Base-by-base conservation (phyloP, 306 rosid genomes). In the Purshia tridentata region DNA sequence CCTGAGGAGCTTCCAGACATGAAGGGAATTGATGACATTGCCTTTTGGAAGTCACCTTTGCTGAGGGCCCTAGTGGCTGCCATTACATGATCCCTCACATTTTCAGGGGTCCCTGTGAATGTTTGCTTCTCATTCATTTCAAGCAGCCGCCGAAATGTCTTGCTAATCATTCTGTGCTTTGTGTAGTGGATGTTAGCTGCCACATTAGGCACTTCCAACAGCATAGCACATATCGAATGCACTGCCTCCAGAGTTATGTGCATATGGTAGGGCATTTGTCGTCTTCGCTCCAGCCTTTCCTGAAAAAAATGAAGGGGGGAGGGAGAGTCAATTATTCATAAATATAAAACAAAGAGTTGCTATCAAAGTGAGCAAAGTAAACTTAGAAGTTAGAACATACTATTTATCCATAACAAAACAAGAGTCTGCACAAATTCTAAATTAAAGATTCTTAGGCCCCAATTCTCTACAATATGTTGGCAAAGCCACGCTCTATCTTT, bases 221-320 rank as follows among this genome's bases (percentile, higher is more conserved):
- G 87, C 97, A 94, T 94, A 52, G 97, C 97, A 70, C 96, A 83
- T 77, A 82, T 82, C 76, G 91, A 84, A 86, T 94, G 99, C 55
- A 89, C 96, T 1, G 95, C 74, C 81, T 94, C 97, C 70, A 91
- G 67, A 55, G 88, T 94, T 55, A 91, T 91, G 83, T 94, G 99
- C 99, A 94, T 94, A 72, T 94, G 99, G 77, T 89, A 94, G 8
- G 99, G 99, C 99, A 94, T 94, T 73, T 94, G 97, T 4, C 97
- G 84, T 69, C 97, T 88, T 78, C 98, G 83, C 86, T 94, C 98
- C 83, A 88, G 80, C 75, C 97, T 88, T 86, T 94, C 98, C 98
- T 94, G 89, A 49, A 79, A 66, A 49, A 59, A 67, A n/a, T n/a
- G n/a, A n/a, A n/a, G n/a, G n/a, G n/a, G n/a, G n/a, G n/a, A n/a